A percentile compares a stretch with the other conserved stretches of the same genome.
These are phyloP conservation scores for Hypsizygus marmoreus DNA, from an alignment of 768 basidiomycete species.

Conservation along the genomic window DNA sequence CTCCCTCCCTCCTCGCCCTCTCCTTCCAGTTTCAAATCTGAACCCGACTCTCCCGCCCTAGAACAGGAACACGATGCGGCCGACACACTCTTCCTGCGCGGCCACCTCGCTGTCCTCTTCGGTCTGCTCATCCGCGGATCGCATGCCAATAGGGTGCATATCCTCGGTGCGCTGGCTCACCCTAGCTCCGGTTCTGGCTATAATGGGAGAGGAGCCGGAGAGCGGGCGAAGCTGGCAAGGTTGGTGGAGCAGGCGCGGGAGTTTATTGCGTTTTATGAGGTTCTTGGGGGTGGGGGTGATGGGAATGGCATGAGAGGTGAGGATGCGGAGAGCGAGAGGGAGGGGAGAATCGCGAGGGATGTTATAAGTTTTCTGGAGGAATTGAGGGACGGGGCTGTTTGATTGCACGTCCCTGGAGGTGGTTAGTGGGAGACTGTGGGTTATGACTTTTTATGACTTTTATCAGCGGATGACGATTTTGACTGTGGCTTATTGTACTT, in stretches of 20 bases:
- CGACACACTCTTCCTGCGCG: conserved; percentile 59
- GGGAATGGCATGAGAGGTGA: conserved; percentile 18
- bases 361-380: conserved; percentile 58
- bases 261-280: conserved; percentile 49
- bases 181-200: conserved; percentile 12
- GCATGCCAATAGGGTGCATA: conserved; percentile 32
- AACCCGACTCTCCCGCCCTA: conserved; percentile 12
- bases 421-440: too few relatives aligned
- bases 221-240: conserved; percentile 28
- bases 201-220: conserved; percentile 13
- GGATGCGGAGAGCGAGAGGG: conserved; percentile 29
- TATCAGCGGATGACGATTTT: too few relatives aligned
- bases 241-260: conserved; percentile 47
- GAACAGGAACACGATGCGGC: conserved; percentile 18
- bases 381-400: too few relatives aligned
- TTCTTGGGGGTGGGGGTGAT: conserved; percentile 15
- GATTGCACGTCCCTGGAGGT: too few relatives aligned
- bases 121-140: conserved; percentile 52
- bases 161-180: conserved; percentile 33
- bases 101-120: conserved; percentile 76
- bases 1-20: conserved; percentile 3
- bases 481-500: too few relatives aligned
- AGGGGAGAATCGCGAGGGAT: conserved; percentile 44
- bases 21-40: conserved; percentile 22
- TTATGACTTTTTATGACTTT: too few relatives aligned